Conservation (phyloP, 805 yeast genomes). For the Wickerhamiella slavikovae region DNA sequence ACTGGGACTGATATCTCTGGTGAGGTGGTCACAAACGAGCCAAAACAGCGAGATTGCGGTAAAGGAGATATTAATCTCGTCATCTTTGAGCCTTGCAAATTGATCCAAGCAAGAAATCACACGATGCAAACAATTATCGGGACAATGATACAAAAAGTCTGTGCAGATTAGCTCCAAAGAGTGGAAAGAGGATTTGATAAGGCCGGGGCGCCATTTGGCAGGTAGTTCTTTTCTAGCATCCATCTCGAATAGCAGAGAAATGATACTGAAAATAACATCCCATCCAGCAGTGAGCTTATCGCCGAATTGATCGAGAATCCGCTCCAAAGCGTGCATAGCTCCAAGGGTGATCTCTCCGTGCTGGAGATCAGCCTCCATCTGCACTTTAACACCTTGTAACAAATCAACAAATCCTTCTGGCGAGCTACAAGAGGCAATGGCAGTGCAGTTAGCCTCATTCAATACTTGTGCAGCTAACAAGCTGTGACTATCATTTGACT, state of each 20-base stretch:
- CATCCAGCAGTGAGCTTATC: conserved; percentile 41
- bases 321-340: conserved; percentile 41
- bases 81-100: conserved; percentile 49
- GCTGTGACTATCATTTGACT: conserved; percentile 23
- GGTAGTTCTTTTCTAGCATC: conserved; percentile 14
- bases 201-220: conserved; percentile 23
- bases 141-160: conserved; percentile 60
- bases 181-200: conserved; percentile 54
- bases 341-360: conserved; percentile 38
- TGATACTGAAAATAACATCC: conserved; percentile 46
- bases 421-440: conserved; percentile 13
- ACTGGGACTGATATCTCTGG: conserved; percentile 12
- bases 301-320: conserved; percentile 63
- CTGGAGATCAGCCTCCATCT: conserved; percentile 11
- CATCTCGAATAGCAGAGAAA: conserved; percentile 12
- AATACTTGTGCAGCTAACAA: conserved; percentile 29
- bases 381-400: conserved; percentile 1
- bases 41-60: conserved; percentile 84
- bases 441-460: conserved; percentile 24
- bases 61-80: conserved; percentile 71
- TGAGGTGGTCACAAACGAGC: conserved; percentile 63
- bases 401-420: conserved; percentile 5
- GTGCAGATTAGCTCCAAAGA: conserved; percentile 68
- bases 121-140: conserved; percentile 37
- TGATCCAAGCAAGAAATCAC: conserved; percentile 53